Evolutionary conservation across 768 basidiomycete genomes (phyloP), one percentile per base, ranked within the genome.

Genomic region (Boletales sp.): DNA sequence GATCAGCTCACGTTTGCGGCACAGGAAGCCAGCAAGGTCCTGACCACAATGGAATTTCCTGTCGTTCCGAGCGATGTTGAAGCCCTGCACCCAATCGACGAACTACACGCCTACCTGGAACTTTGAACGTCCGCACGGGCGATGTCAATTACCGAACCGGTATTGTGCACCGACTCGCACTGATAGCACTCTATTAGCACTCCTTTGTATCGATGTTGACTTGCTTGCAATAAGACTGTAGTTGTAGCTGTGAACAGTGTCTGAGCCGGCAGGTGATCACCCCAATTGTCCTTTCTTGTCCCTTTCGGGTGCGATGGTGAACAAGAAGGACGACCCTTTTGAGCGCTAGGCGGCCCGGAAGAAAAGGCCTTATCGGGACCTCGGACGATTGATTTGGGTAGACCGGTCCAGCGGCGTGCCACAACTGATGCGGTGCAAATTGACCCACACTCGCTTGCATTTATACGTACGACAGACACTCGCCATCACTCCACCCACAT

Each of bases 341-440:
- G n/a, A n/a, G n/a, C n/a, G n/a, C n/a, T n/a, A n/a, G n/a, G n/a
- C n/a, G n/a, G 33, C 7, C 33, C 4, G 14, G 14, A 34, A 14
- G 14, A 34, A 34, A 14, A 34, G 33, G 33, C 33, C 8, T 14
- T 7, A 14, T 14, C 14, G 33, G 33, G 33, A 34, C 33, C 21
- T 21, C 21, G 21, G 21, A 21, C 21, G 21, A 21, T 21, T 21
- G 21, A 21, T 21, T 21, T 21, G 21, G 21, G 21, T 21, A 4
- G 21, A 21, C 21, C 21, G 21, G 21, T 21, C 21, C 21, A 21
- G 21, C 21, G 21, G 21, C 21, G 21, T 21, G 21, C 21, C 21
- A 21, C 21, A 21, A 21, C 10, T 38, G 14, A 57, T 54, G 64
- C 64, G 19, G 64, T 65, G 64, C 64, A 57, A 39, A 50, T 48